Base-by-base conservation (phyloP, 1,284 basidiomycete genomes). In the Trichosporon sp. region DNA sequence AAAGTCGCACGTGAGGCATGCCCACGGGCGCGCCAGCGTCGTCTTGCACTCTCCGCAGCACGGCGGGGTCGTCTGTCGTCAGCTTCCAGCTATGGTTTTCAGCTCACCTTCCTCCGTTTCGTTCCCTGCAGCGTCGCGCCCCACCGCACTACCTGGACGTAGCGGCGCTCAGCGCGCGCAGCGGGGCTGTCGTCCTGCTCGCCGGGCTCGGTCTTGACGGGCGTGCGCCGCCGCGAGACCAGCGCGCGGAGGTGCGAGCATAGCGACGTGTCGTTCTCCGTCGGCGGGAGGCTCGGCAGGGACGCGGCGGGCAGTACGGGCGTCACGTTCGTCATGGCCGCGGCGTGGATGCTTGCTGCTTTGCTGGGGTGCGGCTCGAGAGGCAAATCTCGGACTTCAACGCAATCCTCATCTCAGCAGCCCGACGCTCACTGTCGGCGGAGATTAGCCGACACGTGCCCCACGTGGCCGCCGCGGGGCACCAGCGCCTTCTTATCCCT, bases 1-100 rank as follows among this genome's bases (percentile, higher is more conserved):
- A 76, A 86, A 91, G 4, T 87, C 77, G 77, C 92, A 95, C n/a
- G 90, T 87, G 11, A 94, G 83, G 75, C 92, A 95, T 8, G 88
- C 88, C 79, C 91, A 90, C 1, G 92, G 91, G n/a, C 91, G 85
- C 2, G 88, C 83, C 23, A 92, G 84, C 0, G 88, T 77, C 0
- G 86, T 69, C 4, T 84, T 79, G 77, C 92, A 95, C 8, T 85
- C 86, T 11, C 86, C 86, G 77, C 92, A 94, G 7, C 85, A 81
- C 9, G 92, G 91, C 27, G 84, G 75, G 9, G 78, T 73, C 12
- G 80, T 76, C 83, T 84, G 68, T 56, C 23, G 65, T 71, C 58
- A 75, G 68, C 67, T 68, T 31, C 15, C 62, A 31, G 3, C 44
- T 29, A 34, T 8, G 56, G 15, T 7, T 9, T 3, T 8, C 56